These are phyloP conservation scores for Jackrogersella minutella DNA, from an alignment of 495 filamentous ascomycete genomes.

Conservation along the genomic window DNA sequence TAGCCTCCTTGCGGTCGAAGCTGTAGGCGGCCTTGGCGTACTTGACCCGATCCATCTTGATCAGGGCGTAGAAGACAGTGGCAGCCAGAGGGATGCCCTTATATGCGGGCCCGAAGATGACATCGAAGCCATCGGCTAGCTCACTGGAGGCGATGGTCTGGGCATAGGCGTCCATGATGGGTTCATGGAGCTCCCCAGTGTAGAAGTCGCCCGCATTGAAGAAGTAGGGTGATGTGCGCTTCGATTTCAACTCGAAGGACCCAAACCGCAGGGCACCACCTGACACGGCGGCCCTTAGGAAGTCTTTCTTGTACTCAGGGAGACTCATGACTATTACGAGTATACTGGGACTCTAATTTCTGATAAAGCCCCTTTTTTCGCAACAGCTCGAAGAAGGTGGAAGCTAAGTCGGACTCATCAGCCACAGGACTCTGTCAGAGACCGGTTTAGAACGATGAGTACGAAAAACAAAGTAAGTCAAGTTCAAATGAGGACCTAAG, in stretches of 20 bases:
- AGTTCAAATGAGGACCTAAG: neutral
- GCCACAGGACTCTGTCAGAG: neutral
- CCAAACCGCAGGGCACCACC: conserved; percentile 87
- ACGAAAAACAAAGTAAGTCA: neutral
- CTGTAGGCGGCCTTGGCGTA: conserved; percentile 74
- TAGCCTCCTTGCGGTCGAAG: conserved; percentile 95
- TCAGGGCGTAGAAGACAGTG: conserved; percentile 73
- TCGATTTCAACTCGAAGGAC: conserved; percentile 88
- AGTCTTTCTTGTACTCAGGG: conserved; percentile 64
- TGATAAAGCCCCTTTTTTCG: neutral
- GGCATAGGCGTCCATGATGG: conserved; percentile 82
- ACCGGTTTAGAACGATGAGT: too few relatives aligned
- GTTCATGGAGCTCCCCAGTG: conserved; percentile 72
- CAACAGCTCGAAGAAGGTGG: neutral
- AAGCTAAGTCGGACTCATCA: neutral
- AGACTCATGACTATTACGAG: conserved; percentile 58
- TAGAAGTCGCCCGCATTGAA: conserved; percentile 94
- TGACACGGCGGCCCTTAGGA: conserved; percentile 75
- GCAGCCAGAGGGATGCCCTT: conserved; percentile 93
- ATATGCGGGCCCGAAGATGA: conserved; percentile 89
- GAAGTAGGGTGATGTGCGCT: conserved; percentile 95
- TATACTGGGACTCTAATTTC: neutral
- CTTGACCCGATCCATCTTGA: conserved; percentile 62
- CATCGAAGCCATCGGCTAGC: conserved; percentile 64
- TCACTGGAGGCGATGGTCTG: conserved; percentile 64